Evolutionary conservation across 1,284 basidiomycete genomes (phyloP), one percentile per base, ranked within the genome.

Genomic region (Ustilago loliicola): DNA sequence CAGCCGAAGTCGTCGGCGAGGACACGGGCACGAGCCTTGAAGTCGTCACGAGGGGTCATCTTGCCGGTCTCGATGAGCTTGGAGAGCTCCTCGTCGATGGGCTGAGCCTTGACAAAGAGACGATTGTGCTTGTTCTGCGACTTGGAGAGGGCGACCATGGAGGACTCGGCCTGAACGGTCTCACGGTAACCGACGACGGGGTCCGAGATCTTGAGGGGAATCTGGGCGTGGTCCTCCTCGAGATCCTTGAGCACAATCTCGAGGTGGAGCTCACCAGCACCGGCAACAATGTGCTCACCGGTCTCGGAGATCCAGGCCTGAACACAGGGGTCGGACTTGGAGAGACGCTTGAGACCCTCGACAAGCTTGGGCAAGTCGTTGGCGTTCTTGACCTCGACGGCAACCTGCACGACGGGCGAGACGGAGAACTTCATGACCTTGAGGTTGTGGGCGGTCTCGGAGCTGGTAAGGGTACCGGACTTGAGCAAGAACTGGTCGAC

Each of bases 81-180:
- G 80, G 94, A 92, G 72, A 99, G 91, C 88, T 98, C 95, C 87
- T 99, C 97, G 42, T 94, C 94, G 75, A 99, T 88, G 58, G 97
- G 97, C 89, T 92, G 83, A 52, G 97, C 96, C 90, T 95, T 95
- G 80, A 93, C 91, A 88, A 93, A 99, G 76, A 99, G 90, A 90
- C 97, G 94, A 88, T 99, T 99, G 92, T 99, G 97, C 91, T 99
- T 99, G 91, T 99, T 99, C 90, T 98, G 97, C 59, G 97, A 99
- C 89, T 99, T 99, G 81, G 97, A 98, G 64, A 99, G 90, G 48
- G 97, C 97, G 79, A 94, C 92, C 86, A 99, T 98, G 69, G 92
- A 92, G 8, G 96, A 98, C 89, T 98, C 94, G 68, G 94, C 89
- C 89, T 93, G 94, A 88, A 99, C 96, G 23, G 96, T 98, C 91